Evolutionary conservation across 441 rosid species (phyloP), one percentile per base, ranked within the genome.

Genomic region (Francoa sonchifolia): DNA sequence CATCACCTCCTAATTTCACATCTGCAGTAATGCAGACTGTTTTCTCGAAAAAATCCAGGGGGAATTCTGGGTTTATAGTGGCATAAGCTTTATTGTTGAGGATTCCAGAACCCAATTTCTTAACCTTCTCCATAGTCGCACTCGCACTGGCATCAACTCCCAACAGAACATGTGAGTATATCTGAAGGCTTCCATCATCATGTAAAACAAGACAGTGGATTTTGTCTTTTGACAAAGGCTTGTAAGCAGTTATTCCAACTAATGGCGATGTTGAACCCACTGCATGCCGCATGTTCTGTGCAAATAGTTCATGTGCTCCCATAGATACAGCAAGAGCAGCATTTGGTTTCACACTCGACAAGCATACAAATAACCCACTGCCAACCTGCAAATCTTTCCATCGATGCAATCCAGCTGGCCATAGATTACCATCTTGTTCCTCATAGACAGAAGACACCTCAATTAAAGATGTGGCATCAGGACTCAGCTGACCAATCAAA

Each of bases 151-250:
- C 50, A 73, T 89, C 96, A 63, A 59, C 61, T 63, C 85, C 98
- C 33, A 53, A 43, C 12, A 84, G 78, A 56, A 63, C 68, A 61
- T 82, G 76, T 34, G 85, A 75, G 67, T 89, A 89, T 73, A 94
- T 94, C 59, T 89, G 99, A 64, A 94, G 95, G 73, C 99, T 94
- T 48, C 99, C 97, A 68, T 89, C 99, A 55, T 94, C 99, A 69
- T 89, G 84, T 53, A 94, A 77, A 63, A 82, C 85, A 72, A 94
- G 92, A 63, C 87, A 89, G 63, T 94, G 89, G 52, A 82, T 65
- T 63, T 80, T 89, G 65, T 85, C 96, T 61, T 94, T 94, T 26
- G 94, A 80, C 62, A 89, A 72, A 48, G 96, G 98, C 78, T 83
- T 89, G 72, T 80, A 89, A 40, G 98, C 96, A 26, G 89, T 68